These are phyloP conservation scores for Eimeria zaria DNA, from an alignment of 169 alveolate species.

Conservation along the genomic window DNA sequence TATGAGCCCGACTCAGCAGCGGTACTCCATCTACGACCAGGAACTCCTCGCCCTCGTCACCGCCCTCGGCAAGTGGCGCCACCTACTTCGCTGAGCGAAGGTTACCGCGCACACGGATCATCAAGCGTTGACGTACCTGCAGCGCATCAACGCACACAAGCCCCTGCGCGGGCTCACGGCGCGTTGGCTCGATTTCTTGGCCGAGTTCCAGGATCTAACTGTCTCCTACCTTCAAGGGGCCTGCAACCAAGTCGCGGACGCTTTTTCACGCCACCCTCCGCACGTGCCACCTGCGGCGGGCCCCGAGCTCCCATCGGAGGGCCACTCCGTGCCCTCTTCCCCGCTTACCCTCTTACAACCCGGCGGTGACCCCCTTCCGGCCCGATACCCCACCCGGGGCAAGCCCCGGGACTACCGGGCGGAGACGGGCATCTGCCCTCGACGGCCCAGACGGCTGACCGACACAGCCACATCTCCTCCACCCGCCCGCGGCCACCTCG, in stretches of 20 bases:
- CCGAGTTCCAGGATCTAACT: not conserved
- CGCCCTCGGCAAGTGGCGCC: not conserved
- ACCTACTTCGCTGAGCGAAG: not conserved
- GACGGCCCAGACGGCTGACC: not conserved
- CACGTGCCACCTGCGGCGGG: not conserved
- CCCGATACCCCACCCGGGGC: not conserved
- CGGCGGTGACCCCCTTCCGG: not conserved
- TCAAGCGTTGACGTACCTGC: slow-evolving; percentile 12
- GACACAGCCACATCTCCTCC: not conserved
- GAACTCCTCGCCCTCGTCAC: too few species aligned
- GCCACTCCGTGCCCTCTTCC: not conserved
- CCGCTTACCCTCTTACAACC: not conserved
- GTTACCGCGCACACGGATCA: not conserved
- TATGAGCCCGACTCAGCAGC: slow-evolving; percentile 7
- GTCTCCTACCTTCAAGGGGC: not conserved
- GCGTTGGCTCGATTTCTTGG: not conserved
- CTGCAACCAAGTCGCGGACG: not conserved
- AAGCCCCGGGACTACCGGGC: not conserved
- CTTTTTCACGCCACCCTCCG: not conserved
- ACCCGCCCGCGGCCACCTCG: not conserved
- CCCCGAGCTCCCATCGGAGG: not conserved
- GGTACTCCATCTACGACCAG: not conserved
- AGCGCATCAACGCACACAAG: not conserved
- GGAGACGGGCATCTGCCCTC: not conserved
- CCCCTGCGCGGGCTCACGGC: slow-evolving; percentile 4